Evolutionary conservation across 768 basidiomycete species (phyloP).

Genomic region (Kwoniella europaea): DNA sequence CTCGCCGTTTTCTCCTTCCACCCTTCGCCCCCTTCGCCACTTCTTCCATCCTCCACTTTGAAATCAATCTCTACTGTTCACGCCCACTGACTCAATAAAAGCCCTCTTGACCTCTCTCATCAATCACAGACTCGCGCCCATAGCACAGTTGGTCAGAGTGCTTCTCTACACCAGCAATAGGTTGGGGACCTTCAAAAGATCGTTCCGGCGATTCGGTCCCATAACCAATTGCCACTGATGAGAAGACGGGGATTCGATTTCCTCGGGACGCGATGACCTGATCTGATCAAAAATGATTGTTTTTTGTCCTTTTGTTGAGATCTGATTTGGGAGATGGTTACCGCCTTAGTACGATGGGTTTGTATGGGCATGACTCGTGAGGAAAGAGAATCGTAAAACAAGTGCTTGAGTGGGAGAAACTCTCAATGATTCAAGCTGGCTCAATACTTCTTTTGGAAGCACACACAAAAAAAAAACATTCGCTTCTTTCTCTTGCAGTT

Average conservation of each 20-base stretch:
- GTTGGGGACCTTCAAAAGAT: slow-evolving; percentile 5
- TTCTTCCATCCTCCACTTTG: neutral
- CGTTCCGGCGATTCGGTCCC: neutral
- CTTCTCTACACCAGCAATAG: neutral
- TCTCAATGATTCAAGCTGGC: no score
- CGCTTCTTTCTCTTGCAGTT: no score
- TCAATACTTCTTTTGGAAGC: no score
- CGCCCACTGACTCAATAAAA: neutral
- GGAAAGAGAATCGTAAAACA: no score
- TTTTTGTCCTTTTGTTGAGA: no score
- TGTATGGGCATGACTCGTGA: no score
- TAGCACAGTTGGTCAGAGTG: slow-evolving; percentile 31
- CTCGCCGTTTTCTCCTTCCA: no score
- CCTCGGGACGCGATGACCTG: slow-evolving; percentile 23
- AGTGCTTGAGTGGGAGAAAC: no score
- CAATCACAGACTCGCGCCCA: slow-evolving; percentile 19
- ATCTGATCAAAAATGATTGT: neutral
- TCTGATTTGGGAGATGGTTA: no score
- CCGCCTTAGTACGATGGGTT: no score
- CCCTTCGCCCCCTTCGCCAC: neutral
- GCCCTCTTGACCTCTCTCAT: neutral
- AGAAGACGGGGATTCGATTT: slow-evolving; percentile 41
- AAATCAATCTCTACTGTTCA: neutral
- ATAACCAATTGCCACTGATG: slow-evolving; percentile 4
- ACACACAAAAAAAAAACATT: no score